Evolutionary conservation across 192 early-diverging fungal species (phyloP), one percentile per base, ranked within the genome.

Genomic region (Rhizophagus sp.): DNA sequence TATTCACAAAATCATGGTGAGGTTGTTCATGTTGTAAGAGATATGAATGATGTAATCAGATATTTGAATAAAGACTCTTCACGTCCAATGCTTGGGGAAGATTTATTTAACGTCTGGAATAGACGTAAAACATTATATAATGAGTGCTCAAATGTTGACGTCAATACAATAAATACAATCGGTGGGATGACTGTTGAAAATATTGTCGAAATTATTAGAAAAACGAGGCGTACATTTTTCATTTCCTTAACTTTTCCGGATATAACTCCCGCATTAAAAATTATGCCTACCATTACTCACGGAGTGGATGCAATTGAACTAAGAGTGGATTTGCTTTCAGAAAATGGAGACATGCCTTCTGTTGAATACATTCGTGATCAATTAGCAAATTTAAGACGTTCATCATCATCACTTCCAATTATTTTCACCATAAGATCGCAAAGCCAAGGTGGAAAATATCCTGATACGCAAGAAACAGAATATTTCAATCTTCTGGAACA

Each of bases 281-380:
- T 85, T 34, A 79, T 99, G 34, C 84, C 85, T 7, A 81, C 85
- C 15, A 84, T 97, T 67, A 90, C 89, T 4, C 90, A 92, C 57
- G 98, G 98, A 25, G 88, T 91, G 0, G 94, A 96, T 78, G 96
- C 94, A 7, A 88, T 99, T 47, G 98, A 99, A 86, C 85, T 99
- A 63, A 94, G 98, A 41, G 96, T 94, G 4, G 98, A 99, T 81
- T 84, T 99, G 62, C 83, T 99, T 27, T 24, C 75, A 79, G 34
- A 82, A 87, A 63, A 25, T 39, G 62, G 66, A 12, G 72, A 75
- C n/a, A 65, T 73, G 9, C 75, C 84, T 30, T 85, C 87, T 80
- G 81, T 83, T 10, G 92, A 93, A 17, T 95, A 90, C 79, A 89
- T 97, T 78, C 91, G 89, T 17, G 81, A 89, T 24, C 96, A 99